Base-by-base conservation (phyloP, 352 stramenopile species). In the Phytophthora pseudosyringae region DNA sequence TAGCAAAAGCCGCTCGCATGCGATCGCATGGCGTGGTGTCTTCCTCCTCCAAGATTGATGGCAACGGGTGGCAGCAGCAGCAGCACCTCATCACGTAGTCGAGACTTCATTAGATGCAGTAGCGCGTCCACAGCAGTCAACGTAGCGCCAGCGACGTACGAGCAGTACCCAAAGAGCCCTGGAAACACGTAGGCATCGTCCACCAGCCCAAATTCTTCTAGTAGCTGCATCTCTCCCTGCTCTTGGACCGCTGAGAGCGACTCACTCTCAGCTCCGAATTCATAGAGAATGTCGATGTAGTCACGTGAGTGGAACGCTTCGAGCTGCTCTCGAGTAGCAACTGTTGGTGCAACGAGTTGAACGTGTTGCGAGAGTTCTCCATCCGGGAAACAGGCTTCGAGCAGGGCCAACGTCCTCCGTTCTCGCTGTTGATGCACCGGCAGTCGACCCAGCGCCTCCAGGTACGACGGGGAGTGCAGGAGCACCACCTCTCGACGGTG, bases 21-120 rank as follows among this genome's bases (percentile, higher is more conserved):
- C 3, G 77, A 80, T 70, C 99, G 99, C 76, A 99, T 99, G 5
- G 97, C 97, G 74, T 99, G 97, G 71, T 99, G 97, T 31, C 99
- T 73, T 15, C 97, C 97, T n/a, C 97, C 97, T 9, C 86, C 89
- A 95, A 96, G 99, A 78, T 99, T 99, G 50, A 99, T 97, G 49
- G 80, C 89, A 64, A 99, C 97, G 70, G 38, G 41, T 26, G 35
- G 39, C 39, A 40, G 12, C 12, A 13, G 12, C 12, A 13, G 5
- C 35, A 13, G 13, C 12, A 25, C 1, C 11, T 26, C 15, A 15
- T 47, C 8, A 4, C 26, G 33, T 50, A 46, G 64, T n/a, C 21
- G 21, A 21, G 59, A 46, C 2, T 35, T 12, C 15, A 79, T 65
- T 10, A 83, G 56, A 67, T 77, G 63, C 4, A 61, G 40, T 18